Base-by-base conservation (phyloP, 2,329 filamentous ascomycete species). In the Xylaria polymorpha region DNA sequence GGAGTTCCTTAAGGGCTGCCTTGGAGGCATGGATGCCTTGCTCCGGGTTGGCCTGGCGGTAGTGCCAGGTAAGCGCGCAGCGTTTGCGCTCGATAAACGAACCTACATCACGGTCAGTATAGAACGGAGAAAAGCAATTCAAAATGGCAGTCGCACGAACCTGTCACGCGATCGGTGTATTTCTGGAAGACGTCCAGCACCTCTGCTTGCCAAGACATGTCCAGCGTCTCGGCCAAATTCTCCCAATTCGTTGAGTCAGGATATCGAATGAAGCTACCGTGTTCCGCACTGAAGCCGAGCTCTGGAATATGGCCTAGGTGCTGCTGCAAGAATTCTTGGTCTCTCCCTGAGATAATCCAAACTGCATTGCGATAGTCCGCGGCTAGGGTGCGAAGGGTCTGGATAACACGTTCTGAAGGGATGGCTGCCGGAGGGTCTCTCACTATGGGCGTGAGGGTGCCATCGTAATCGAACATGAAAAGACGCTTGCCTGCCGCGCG, bases 381-480 rank as follows among this genome's bases (percentile, higher is more conserved):
- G 0, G 94, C 92, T 50, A 99, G 85, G 12, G 88, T 87, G 79
- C 92, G 93, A 68, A 99, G 85, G 0, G 92, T 94, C 37, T 90
- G 88, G 58, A 97, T 90, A 25, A 98, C 88, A 25, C 91, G 89
- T 74, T 94, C 91, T 0, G 94, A 95, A 0, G 96, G 96, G 46
- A 98, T 90, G 3, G 96, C 96, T 5, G 94, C 91, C 73, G 92
- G 91, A 1, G 96, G 96, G 77, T 98, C 94, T 74, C 92, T 91
- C 64, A 98, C 96, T 75, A 99, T 98, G 0, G 94, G 93, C 3
- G 96, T 98, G 64, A 99, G 87, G 0, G 96, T 99, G 57, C 96
- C 96, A 79, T 99, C 96, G 77, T 99, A 99, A 82, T 99, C 96
- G 78, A 98, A 98, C 93, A 99, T 95, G 84, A 98, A 97, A 3